A percentile compares a stretch with the other conserved stretches of the same genome.
phyloP scores from a whole-genome alignment of 805 yeast genomes.

The Wickerhamiella hasegawae region DNA sequence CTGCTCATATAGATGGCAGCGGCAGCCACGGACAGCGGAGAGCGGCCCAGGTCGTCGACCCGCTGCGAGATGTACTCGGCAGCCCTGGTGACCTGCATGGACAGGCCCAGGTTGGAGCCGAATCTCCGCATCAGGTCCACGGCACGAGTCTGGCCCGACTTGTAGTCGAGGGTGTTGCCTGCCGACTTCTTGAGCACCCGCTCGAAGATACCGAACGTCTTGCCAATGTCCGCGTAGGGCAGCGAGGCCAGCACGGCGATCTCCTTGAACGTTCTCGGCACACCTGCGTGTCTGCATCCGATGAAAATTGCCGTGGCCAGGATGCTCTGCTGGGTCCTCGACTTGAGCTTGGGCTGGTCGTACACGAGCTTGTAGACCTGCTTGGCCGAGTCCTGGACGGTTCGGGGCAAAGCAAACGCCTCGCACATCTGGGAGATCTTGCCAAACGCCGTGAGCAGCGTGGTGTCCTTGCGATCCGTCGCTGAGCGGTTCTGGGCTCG shows the following conservation, averaged over 20 bases:
- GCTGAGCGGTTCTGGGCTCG: conserved; percentile 77
- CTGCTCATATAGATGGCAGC: conserved; percentile 92
- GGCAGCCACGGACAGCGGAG: conserved; percentile 95
- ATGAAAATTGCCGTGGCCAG: conserved; percentile 93
- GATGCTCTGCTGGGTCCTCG: conserved; percentile 81
- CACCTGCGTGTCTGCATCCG: conserved; percentile 88
- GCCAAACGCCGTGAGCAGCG: conserved; percentile 74
- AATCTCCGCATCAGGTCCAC: conserved; percentile 90
- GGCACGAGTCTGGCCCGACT: conserved; percentile 76
- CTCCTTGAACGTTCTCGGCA: conserved; percentile 88
- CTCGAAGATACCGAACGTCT: conserved; percentile 73
- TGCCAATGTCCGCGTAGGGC: conserved; percentile 87
- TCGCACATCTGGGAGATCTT: conserved; percentile 93
- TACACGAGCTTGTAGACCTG: conserved; percentile 86
- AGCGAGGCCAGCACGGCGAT: conserved; percentile 90
- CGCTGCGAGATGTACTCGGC: conserved; percentile 85
- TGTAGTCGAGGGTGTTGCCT: conserved; percentile 28
- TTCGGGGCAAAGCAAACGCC: conserved; percentile 84
- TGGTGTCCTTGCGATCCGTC: conserved; percentile 78
- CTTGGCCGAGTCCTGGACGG: conserved; percentile 94
- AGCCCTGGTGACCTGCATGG: conserved; percentile 72
- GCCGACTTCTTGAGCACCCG: conserved; percentile 30
- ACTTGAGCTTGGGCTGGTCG: conserved; percentile 73
- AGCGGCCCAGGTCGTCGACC: conserved; percentile 80
- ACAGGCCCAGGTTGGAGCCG: conserved; percentile 85